Conservation (phyloP, 805 yeast species). For the Yarrowia alimentaria region DNA sequence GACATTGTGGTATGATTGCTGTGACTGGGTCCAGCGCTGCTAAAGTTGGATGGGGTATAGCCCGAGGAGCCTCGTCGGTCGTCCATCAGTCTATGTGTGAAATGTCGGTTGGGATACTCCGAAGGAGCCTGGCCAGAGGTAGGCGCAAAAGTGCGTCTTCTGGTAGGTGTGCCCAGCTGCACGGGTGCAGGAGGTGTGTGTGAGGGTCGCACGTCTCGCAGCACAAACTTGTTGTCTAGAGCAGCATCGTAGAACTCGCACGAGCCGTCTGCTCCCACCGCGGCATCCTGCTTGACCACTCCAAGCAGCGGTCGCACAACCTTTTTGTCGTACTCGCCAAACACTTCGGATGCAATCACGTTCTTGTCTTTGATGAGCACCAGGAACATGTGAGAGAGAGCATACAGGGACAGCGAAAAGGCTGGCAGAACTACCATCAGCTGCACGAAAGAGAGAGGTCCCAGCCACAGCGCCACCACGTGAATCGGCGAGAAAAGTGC, state of each 20-base stretch:
- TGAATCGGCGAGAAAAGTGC: constrained; percentile 61
- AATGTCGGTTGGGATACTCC: background rate
- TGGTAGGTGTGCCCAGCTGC: constrained; percentile 11
- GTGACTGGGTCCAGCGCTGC: constrained; percentile 2
- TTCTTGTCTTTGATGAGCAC: constrained; percentile 57
- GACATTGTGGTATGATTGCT: constrained; percentile 2
- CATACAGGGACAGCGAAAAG: constrained; percentile 39
- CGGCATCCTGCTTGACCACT: constrained; percentile 55
- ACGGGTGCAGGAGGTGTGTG: constrained; percentile 3
- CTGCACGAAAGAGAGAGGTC: constrained; percentile 42
- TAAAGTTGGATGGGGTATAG: constrained; percentile 7
- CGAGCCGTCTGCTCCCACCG: constrained; percentile 43
- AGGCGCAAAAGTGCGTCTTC: constrained; percentile 9
- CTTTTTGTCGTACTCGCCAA: constrained; percentile 62
- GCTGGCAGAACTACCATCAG: constrained; percentile 43
- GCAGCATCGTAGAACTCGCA: constrained; percentile 35
- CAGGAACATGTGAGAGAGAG: constrained; percentile 48
- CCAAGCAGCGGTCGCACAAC: constrained; percentile 58
- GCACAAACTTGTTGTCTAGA: constrained; percentile 32
- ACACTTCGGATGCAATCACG: constrained; percentile 56
- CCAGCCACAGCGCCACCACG: constrained; percentile 44
- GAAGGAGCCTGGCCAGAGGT: background rate
- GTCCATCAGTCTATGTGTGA: constrained; percentile 13
- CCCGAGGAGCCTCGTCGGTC: constrained; percentile 14
- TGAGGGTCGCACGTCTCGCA: background rate